phyloP scores from a whole-genome alignment of 2,329 filamentous ascomycete genomes.

The Venturia effusa region DNA sequence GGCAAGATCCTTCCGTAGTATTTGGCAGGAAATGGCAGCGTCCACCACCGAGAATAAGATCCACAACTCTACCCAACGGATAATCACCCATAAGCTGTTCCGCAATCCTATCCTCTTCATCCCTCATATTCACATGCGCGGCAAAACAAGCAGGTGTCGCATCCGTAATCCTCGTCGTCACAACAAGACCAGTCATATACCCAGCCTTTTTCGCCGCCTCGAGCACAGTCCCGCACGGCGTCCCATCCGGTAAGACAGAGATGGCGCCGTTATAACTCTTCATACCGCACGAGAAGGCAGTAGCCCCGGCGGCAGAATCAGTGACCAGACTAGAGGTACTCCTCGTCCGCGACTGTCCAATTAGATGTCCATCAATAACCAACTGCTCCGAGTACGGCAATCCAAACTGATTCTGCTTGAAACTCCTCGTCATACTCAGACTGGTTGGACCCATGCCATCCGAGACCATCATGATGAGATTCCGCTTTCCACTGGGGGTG shows the following conservation, averaged over 20 bases:
- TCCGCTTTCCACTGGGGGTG: slow-evolving; percentile 57
- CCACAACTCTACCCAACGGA: slow-evolving; percentile 74
- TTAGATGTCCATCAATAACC: slow-evolving; percentile 75
- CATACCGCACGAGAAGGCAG: slow-evolving; percentile 80
- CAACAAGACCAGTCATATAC: slow-evolving; percentile 86
- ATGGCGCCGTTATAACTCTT: slow-evolving; percentile 99
- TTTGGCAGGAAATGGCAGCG: slow-evolving; percentile 90
- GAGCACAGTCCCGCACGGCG: slow-evolving; percentile 81
- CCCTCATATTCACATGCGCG: slow-evolving; percentile 68
- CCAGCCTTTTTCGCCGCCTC: slow-evolving; percentile 89
- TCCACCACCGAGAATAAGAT: slow-evolving; percentile 87
- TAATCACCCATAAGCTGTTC: slow-evolving; percentile 85
- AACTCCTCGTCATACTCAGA: slow-evolving; percentile 75
- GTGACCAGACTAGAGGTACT: slow-evolving; percentile 80
- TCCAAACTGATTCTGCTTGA: slow-evolving; percentile 64
- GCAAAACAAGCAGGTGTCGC: slow-evolving; percentile 95
- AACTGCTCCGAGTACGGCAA: slow-evolving; percentile 68
- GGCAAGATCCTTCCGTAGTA: slow-evolving; percentile 67
- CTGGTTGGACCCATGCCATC: slow-evolving; percentile 97
- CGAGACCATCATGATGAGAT: slow-evolving; percentile 97
- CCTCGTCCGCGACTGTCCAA: slow-evolving; percentile 79
- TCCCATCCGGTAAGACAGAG: slow-evolving; percentile 71
- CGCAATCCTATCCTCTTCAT: slow-evolving; percentile 82
- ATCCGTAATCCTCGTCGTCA: slow-evolving; percentile 90
- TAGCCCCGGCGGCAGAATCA: slow-evolving; percentile 93